Base-by-base conservation (phyloP, 2,329 filamentous ascomycete species). In the Microdochium paspali region DNA sequence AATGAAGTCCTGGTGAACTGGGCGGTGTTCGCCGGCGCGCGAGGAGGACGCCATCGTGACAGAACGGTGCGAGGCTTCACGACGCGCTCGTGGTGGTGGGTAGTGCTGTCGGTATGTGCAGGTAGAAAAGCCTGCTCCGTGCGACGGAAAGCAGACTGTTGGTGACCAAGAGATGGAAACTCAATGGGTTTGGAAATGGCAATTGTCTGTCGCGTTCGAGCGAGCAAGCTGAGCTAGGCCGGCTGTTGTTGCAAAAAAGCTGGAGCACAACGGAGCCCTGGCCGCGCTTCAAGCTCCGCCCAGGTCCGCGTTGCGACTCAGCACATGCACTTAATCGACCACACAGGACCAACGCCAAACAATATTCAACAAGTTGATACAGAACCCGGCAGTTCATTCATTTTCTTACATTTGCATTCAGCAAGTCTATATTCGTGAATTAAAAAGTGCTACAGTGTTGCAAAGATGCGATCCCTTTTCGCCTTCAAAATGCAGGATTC, bases 1-100 rank as follows among this genome's bases (percentile, higher is more conserved):
- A 63, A 98, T 95, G 69, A 96, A 97, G 69, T 98, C 93, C 70
- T 98, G 93, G 63, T 95, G 89, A 58, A 83, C 74, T 60, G 79
- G 74, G 64, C 79, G 76, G 46, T 62, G 59, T 65, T 79, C 76
- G 63, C 74, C 72, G 53, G 53, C 53, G 56, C 67, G 68, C 51
- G 70, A 67, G 49, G 68, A 69, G 47, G 67, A 69, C 47, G 69
- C 66, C 67, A 71, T 71, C 18, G 48, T 53, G 18, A 21, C 10
- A 20, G 35, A n/a, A n/a, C 7, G 35, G 20, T 18, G 18, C 35
- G 35, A 21, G 13, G n/a, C n/a, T n/a, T n/a, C n/a, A 7, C 13
- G 18, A 12, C 6, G 12, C 35, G 35, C 4, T 12, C 15, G 4
- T 10, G 12, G 10, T 21, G 18, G 13, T 7, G 15, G 6, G 3